Conservation (phyloP, 2,329 filamentous ascomycete species). For the Aspergillus sp. region DNA sequence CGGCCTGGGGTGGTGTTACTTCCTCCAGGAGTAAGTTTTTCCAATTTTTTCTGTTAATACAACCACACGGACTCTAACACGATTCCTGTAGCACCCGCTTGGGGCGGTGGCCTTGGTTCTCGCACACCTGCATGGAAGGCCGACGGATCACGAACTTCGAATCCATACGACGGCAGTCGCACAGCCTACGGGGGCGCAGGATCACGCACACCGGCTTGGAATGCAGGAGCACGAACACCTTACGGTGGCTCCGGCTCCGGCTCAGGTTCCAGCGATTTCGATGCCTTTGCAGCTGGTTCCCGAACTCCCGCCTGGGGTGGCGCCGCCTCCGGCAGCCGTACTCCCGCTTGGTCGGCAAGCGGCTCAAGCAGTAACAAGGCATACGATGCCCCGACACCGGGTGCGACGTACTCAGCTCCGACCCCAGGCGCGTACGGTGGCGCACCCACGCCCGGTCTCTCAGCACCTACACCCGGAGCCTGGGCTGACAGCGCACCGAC, state of each 20-base stretch:
- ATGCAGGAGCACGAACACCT: constrained; percentile 72
- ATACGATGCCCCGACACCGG: constrained; percentile 75
- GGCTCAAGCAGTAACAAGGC: constrained; percentile 32
- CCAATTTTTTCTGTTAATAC: constrained; percentile 2
- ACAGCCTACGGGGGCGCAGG: constrained; percentile 72
- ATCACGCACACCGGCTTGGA: constrained; percentile 71
- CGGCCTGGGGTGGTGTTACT: constrained; percentile 66
- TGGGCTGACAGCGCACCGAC: constrained; percentile 48
- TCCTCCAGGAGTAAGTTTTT: constrained; percentile 60
- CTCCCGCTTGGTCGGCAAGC: constrained; percentile 45
- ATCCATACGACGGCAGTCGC: constrained; percentile 68
- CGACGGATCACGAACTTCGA: constrained; percentile 53
- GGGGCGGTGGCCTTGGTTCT: constrained; percentile 41
- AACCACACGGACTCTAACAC: constrained; percentile 19
- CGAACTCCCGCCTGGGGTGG: constrained; percentile 73
- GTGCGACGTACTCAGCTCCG: constrained; percentile 64
- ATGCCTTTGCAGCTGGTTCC: constrained; percentile 66
- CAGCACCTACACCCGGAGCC: constrained; percentile 53
- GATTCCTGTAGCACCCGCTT: constrained; percentile 38
- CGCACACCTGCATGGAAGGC: constrained; percentile 58
- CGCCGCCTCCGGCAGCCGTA: constrained; percentile 50
- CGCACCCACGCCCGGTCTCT: constrained; percentile 69
- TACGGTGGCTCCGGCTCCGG: constrained; percentile 57
- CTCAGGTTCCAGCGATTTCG: constrained; percentile 67
- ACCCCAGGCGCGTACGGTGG: constrained; percentile 58